Evolutionary conservation across 2,329 filamentous ascomycete species (phyloP).

Genomic region (Penicillium sp.): DNA sequence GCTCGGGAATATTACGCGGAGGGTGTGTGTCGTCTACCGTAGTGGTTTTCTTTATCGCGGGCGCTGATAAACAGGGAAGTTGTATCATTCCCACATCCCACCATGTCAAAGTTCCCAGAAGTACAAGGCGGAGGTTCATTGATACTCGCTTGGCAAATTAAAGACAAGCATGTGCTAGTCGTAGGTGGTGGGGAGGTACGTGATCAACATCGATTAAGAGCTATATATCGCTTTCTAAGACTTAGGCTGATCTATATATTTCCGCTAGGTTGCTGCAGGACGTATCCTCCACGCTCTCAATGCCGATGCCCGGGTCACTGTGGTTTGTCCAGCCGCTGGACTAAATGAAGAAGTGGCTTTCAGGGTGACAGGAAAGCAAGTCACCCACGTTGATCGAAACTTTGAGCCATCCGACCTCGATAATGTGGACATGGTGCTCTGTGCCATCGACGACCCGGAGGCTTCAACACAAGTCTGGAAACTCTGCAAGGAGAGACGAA

Average conservation of each 20-base stretch:
- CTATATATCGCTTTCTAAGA: slow-evolving; percentile 5
- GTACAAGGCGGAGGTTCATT: slow-evolving; percentile 89
- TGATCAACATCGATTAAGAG: slow-evolving; percentile 25
- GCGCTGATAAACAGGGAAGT: slow-evolving; percentile 11
- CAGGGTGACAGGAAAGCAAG: slow-evolving; percentile 70
- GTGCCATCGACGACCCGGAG: slow-evolving; percentile 86
- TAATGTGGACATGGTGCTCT: slow-evolving; percentile 78
- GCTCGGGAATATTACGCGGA: slow-evolving; percentile 9
- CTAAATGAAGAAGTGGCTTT: slow-evolving; percentile 85
- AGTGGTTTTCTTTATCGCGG: slow-evolving; percentile 13
- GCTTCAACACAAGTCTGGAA: slow-evolving; percentile 92
- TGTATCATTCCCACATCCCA: slow-evolving; percentile 15
- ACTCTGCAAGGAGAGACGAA: slow-evolving; percentile 77
- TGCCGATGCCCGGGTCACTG: slow-evolving; percentile 84
- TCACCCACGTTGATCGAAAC: slow-evolving; percentile 75
- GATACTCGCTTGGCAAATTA: slow-evolving; percentile 94
- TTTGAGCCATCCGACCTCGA: slow-evolving; percentile 89
- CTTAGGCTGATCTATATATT: slow-evolving; percentile 21
- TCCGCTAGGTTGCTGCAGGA: slow-evolving; percentile 79
- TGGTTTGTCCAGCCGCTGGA: slow-evolving; percentile 75
- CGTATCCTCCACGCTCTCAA: slow-evolving; percentile 93
- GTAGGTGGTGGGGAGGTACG: slow-evolving; percentile 89
- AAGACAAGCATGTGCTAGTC: slow-evolving; percentile 83
- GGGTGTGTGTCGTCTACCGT: slow-evolving; percentile 16
- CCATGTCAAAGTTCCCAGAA: slow-evolving; percentile 65